A percentile compares a stretch with the other conserved stretches of the same genome.
Evolutionary conservation across 371 early-diverging fungal species (phyloP).

Genomic region (Mucor saturninus): DNA sequence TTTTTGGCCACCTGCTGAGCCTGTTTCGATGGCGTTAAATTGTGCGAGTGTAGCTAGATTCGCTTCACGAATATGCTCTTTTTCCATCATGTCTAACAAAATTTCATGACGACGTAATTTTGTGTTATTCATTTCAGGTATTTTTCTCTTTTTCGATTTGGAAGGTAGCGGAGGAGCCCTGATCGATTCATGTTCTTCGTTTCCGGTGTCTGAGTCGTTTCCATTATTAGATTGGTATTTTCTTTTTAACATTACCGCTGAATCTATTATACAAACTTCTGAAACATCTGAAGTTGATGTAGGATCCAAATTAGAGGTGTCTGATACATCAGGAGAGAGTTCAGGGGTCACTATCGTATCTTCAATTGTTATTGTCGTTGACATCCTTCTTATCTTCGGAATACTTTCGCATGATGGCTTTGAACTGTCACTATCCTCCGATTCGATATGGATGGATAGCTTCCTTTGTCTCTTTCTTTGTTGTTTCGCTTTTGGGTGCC

Average conservation of each 20-base stretch:
- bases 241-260: too few relatives aligned
- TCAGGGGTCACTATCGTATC: too few relatives aligned
- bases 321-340: too few relatives aligned
- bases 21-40: conserved; percentile 15
- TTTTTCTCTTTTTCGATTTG: conserved; percentile 3
- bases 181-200: background rate
- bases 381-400: too few relatives aligned
- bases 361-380: too few relatives aligned
- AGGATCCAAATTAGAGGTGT: too few relatives aligned
- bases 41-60: background rate
- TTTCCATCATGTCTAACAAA: conserved; percentile 21
- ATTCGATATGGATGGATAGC: background rate
- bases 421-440: too few relatives aligned
- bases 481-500: background rate
- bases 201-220: too few relatives aligned
- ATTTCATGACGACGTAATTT: conserved; percentile 9
- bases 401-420: too few relatives aligned
- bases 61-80: conserved; percentile 14
- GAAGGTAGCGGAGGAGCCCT: background rate
- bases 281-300: too few relatives aligned
- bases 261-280: too few relatives aligned
- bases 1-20: background rate
- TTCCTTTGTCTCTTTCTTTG: background rate
- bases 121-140: conserved; percentile 4
- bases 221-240: too few relatives aligned